A percentile compares a stretch with the other conserved stretches of the same genome.
Evolutionary conservation across 352 stramenopile species (phyloP).

Genomic region (Phytophthora tubulina): DNA sequence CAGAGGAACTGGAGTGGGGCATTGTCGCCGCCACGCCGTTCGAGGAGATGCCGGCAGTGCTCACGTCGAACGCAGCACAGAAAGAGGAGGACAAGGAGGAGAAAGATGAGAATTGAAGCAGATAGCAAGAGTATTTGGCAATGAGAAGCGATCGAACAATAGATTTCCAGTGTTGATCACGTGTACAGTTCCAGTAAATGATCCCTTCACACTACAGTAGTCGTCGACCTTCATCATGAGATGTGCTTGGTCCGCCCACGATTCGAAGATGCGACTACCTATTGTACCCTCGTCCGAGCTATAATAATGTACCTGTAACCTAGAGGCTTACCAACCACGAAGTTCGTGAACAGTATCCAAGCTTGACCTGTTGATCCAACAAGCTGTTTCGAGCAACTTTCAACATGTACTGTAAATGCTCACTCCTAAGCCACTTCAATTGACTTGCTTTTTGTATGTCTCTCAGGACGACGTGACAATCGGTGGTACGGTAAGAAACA

Average conservation of each 20-base stretch:
- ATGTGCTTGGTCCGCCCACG: not conserved
- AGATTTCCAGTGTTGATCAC: constrained; percentile 5
- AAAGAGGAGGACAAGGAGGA: constrained; percentile 2
- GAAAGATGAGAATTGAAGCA: not conserved
- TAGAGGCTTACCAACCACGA: too few relatives aligned
- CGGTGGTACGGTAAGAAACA: too few relatives aligned
- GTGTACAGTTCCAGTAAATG: not conserved
- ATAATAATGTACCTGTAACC: too few relatives aligned
- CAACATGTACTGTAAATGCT: not conserved
- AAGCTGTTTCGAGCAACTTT: too few relatives aligned
- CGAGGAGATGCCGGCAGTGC: constrained; percentile 37
- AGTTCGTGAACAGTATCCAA: too few relatives aligned
- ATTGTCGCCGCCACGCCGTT: constrained; percentile 56
- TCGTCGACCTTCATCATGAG: not conserved
- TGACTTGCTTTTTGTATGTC: constrained; percentile 9
- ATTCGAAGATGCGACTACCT: not conserved
- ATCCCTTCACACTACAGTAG: not conserved
- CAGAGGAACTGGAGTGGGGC: constrained; percentile 49
- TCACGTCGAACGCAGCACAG: constrained; percentile 18
- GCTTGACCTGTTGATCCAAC: too few relatives aligned
- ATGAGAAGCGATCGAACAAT: not conserved
- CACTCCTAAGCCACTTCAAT: not conserved
- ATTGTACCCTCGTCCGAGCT: not conserved
- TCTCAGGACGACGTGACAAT: not conserved
- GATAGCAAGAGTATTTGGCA: not conserved